A percentile compares a stretch with the other conserved stretches of the same genome.
phyloP scores from a whole-genome alignment of 345 rosid species.

The Salix exigua region DNA sequence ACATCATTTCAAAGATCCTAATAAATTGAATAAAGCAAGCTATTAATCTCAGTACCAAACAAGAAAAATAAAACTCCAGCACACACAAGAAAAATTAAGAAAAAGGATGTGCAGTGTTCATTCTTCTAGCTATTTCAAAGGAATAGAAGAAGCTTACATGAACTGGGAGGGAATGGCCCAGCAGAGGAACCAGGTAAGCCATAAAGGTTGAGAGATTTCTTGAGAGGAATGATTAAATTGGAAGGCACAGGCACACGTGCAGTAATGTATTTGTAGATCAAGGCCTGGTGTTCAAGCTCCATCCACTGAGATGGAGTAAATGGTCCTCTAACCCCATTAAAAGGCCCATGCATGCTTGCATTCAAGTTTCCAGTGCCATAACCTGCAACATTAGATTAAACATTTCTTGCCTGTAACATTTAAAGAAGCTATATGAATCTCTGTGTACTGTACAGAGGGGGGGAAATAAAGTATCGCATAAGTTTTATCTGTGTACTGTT shows the following conservation, averaged over 20 bases:
- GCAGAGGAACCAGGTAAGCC: slow-evolving; percentile 27
- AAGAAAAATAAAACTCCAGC: too few relatives aligned
- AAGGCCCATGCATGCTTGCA: slow-evolving; percentile 53
- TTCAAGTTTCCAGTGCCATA: slow-evolving; percentile 45
- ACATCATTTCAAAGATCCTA: neutral
- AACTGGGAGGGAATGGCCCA: slow-evolving; percentile 42
- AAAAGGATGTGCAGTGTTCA: neutral
- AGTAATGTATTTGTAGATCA: slow-evolving; percentile 64
- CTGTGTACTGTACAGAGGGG: too few relatives aligned
- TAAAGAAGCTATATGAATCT: neutral
- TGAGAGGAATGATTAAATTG: slow-evolving; percentile 52
- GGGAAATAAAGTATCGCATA: neutral
- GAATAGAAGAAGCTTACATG: slow-evolving; percentile 38
- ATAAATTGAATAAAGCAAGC: neutral
- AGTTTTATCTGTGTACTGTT: too few relatives aligned
- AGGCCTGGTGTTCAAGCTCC: slow-evolving; percentile 69
- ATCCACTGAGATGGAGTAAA: slow-evolving; percentile 65
- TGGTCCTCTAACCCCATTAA: slow-evolving; percentile 44
- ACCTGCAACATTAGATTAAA: slow-evolving; percentile 30
- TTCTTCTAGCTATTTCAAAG: neutral
- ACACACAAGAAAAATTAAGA: too few relatives aligned
- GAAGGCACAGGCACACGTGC: slow-evolving; percentile 63
- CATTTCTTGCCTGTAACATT: slow-evolving; percentile 8
- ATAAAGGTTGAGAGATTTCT: slow-evolving; percentile 45
- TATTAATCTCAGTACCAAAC: too few relatives aligned